These are phyloP conservation scores for Phytophthora cactorum DNA, from an alignment of 352 stramenopile species.

Conservation along the genomic window DNA sequence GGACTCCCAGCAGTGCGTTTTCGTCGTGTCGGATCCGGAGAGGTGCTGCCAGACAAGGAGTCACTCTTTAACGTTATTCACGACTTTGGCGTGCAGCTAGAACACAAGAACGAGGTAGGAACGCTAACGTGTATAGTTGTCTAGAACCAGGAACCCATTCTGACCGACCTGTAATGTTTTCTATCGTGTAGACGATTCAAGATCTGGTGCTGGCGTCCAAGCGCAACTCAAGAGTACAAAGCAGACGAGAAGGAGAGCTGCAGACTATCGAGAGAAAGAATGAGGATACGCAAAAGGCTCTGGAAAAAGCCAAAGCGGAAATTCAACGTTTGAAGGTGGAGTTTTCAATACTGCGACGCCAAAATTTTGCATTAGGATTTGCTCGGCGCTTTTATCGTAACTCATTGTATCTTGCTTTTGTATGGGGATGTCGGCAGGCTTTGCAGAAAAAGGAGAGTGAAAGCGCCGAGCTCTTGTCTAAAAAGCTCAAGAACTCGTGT, in stretches of 20 bases:
- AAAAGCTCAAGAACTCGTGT: conserved; percentile 67
- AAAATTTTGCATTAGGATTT: conserved; percentile 20
- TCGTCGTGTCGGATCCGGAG: conserved; percentile 16
- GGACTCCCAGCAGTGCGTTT: conserved; percentile 56
- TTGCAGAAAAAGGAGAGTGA: conserved; percentile 58
- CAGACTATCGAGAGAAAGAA: conserved; percentile 58
- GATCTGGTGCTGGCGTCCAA: conserved; percentile 78
- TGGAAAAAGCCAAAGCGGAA: conserved; percentile 61
- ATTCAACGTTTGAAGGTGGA: conserved; percentile 64
- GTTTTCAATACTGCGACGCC: conserved; percentile 2
- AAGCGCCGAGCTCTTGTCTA: conserved; percentile 51
- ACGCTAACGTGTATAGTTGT: neutral
- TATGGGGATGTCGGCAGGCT: conserved; percentile 31
- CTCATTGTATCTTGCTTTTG: conserved; percentile 10
- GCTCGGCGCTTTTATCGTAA: conserved; percentile 3
- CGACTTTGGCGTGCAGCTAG: conserved; percentile 63
- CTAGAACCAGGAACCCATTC: neutral
- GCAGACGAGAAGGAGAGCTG: conserved; percentile 50
- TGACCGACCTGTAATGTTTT: neutral
- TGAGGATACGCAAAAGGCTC: conserved; percentile 43
- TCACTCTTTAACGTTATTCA: conserved; percentile 72
- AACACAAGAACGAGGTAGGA: conserved; percentile 72
- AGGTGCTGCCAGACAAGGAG: conserved; percentile 44
- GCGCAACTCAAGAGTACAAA: conserved; percentile 58
- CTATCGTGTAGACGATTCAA: conserved; percentile 67